Conservation (phyloP, 1,284 basidiomycete genomes). For the Fomitiporia mediterranea region DNA sequence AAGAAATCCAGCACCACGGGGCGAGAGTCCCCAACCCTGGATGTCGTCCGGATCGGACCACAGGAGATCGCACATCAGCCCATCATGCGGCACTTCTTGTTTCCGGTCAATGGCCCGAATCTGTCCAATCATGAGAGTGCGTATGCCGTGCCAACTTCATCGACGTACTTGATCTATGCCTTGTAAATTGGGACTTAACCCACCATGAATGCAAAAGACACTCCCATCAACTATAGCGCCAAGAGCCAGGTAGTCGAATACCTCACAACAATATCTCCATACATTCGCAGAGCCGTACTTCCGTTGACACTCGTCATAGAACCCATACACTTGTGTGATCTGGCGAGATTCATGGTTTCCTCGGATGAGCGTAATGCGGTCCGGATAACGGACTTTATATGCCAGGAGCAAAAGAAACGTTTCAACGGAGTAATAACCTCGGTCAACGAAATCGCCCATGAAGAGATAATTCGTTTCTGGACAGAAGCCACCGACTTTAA, state of each 20-base stretch:
- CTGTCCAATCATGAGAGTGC: conserved; percentile 37
- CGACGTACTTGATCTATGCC: conserved; percentile 78
- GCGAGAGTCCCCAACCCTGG: conserved; percentile 89
- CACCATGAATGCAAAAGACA: conserved; percentile 92
- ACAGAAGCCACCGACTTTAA: conserved; percentile 92
- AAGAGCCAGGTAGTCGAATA: conserved; percentile 95
- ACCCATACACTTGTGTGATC: conserved; percentile 98
- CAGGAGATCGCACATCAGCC: conserved; percentile 96
- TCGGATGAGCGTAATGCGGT: conserved; percentile 94
- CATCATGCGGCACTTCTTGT: conserved; percentile 99
- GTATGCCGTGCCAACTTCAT: not conserved
- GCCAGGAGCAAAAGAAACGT: conserved; percentile 93
- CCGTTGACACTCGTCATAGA: conserved; percentile 97
- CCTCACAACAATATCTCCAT: conserved; percentile 98
- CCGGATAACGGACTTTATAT: conserved; percentile 96
- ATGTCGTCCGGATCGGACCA: conserved; percentile 99
- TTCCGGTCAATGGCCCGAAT: conserved; percentile 95
- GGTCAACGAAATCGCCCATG: conserved; percentile 97
- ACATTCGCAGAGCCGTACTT: conserved; percentile 96
- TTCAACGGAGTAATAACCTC: conserved; percentile 97
- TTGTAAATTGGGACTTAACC: conserved; percentile 82
- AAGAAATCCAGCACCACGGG: conserved; percentile 67
- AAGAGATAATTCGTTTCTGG: conserved; percentile 98
- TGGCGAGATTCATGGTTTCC: conserved; percentile 99
- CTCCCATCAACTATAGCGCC: conserved; percentile 94